Conservation (phyloP, 192 early-diverging fungal genomes). For the Piromyces finnis region DNA sequence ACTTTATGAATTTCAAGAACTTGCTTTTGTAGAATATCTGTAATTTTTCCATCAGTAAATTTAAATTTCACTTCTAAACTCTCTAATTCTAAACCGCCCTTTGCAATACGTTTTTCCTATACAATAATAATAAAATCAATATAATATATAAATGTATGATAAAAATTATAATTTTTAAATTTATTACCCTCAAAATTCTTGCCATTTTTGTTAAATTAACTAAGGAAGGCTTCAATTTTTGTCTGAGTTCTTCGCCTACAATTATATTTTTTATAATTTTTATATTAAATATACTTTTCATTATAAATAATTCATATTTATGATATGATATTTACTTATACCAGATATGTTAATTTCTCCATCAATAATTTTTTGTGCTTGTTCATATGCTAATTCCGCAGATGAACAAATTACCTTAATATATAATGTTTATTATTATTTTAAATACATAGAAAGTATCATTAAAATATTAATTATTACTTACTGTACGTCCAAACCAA, state of each 20-base stretch:
- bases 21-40: slow-evolving; percentile 44
- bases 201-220: slow-evolving; percentile 18
- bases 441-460: no score
- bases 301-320: no score
- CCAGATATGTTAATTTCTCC: slow-evolving; percentile 20
- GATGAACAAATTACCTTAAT: slow-evolving; percentile 42
- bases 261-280: background rate
- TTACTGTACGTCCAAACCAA: slow-evolving; percentile 52
- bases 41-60: slow-evolving; percentile 33
- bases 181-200: background rate
- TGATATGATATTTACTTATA: no score
- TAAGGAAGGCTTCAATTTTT: slow-evolving; percentile 14
- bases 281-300: no score
- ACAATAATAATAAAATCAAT: no score
- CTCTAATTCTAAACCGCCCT: slow-evolving; percentile 51
- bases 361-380: slow-evolving; percentile 52
- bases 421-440: background rate
- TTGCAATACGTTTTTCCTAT: slow-evolving; percentile 26
- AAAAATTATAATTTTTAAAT: no score
- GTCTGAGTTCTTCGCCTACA: background rate
- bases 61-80: slow-evolving; percentile 58
- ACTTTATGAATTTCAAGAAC: slow-evolving; percentile 50
- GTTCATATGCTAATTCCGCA: slow-evolving; percentile 57
- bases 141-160: no score
- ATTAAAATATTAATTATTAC: background rate